Conservation (phyloP, 108 stramenopile species). For the Schizochytrium sp. region DNA sequence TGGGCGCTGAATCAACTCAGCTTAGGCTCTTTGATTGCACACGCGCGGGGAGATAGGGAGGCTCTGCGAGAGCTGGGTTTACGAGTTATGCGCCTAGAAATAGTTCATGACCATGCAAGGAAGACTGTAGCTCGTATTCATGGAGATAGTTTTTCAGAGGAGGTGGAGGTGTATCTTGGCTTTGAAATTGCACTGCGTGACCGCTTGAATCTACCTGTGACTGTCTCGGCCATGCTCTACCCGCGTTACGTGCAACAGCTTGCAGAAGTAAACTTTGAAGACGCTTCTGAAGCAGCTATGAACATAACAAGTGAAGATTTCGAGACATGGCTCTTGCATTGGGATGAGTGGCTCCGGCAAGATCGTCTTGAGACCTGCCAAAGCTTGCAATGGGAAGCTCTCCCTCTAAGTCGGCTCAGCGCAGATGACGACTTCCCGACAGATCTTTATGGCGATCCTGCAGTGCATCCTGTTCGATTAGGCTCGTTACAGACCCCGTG, state of each 20-base stretch:
- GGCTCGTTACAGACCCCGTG: background rate
- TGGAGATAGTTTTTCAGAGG: background rate
- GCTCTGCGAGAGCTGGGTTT: slow-evolving; percentile 40
- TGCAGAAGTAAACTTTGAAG: background rate
- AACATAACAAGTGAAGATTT: background rate
- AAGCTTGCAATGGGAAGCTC: background rate
- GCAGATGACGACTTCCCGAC: too few species aligned
- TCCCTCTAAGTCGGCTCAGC: background rate
- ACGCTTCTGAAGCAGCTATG: background rate
- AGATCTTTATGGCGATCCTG: background rate
- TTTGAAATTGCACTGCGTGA: slow-evolving; percentile 51
- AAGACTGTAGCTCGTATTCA: background rate
- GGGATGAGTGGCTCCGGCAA: slow-evolving; percentile 57
- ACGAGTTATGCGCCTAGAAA: slow-evolving; percentile 36
- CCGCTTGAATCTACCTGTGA: background rate
- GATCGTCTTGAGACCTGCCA: slow-evolving; percentile 8
- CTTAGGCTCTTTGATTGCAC: background rate
- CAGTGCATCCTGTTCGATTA: background rate
- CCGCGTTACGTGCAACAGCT: background rate
- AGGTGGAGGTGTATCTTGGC: slow-evolving; percentile 3
- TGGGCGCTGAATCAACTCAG: slow-evolving; percentile 33
- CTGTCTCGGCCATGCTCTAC: background rate
- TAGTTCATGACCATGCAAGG: slow-evolving; percentile 46
- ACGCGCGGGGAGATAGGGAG: background rate
- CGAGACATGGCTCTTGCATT: background rate